phyloP scores from a whole-genome alignment of 2,329 filamentous ascomycete species.

The Chrysosporium keratinophilum region DNA sequence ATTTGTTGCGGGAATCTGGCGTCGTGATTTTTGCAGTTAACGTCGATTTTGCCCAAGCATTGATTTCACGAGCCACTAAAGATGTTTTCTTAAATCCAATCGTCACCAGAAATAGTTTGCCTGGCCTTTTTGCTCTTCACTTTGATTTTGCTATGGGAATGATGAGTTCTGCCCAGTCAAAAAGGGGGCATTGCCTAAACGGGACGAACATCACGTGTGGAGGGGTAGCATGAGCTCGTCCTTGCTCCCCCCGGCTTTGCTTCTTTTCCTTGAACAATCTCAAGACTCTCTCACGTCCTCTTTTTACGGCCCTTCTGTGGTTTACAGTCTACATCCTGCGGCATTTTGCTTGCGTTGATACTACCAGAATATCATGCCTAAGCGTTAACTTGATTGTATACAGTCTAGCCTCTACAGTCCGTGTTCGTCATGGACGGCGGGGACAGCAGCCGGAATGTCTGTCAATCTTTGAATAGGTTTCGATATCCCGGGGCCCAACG shows the following conservation, averaged over 20 bases:
- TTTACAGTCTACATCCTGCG: background rate
- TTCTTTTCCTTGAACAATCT: background rate
- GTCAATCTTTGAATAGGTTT: background rate
- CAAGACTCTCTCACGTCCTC: background rate
- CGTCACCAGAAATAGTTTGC: background rate
- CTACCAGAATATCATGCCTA: background rate
- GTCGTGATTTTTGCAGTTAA: background rate
- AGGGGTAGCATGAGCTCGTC: background rate
- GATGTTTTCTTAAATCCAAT: background rate
- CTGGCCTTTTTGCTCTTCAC: background rate
- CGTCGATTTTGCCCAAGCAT: background rate
- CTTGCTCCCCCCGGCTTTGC: background rate
- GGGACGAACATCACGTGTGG: constrained; percentile 10
- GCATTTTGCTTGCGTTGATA: background rate
- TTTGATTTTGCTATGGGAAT: background rate
- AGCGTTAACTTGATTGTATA: background rate
- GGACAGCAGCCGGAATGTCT: background rate
- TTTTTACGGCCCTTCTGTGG: background rate
- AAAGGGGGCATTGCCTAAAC: constrained; percentile 6
- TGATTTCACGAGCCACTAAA: background rate
- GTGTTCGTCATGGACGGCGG: background rate
- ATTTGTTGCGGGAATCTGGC: background rate
- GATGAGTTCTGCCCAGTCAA: background rate
- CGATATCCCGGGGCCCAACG: constrained; percentile 6
- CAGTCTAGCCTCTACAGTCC: background rate